A percentile compares a stretch with the other conserved stretches of the same genome.
Conservation (phyloP, 1,284 basidiomycete species). For the Ceratobasidium sp. region DNA sequence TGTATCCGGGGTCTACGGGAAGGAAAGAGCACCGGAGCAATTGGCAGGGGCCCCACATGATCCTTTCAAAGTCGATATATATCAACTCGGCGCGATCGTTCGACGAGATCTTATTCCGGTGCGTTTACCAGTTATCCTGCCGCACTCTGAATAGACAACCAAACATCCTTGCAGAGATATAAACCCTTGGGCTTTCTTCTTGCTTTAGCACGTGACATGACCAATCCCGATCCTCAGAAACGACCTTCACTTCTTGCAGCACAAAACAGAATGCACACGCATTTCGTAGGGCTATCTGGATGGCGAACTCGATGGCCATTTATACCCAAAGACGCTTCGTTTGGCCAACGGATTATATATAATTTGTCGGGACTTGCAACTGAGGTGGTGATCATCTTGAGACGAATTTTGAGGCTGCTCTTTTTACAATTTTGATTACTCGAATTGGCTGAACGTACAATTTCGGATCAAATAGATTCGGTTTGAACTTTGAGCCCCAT, state of each 20-base stretch:
- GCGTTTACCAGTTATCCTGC: too few relatives aligned
- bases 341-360: not conserved
- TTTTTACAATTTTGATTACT: too few relatives aligned
- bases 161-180: too few relatives aligned
- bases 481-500: too few relatives aligned
- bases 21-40: slow-evolving; percentile 12
- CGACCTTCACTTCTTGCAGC: not conserved
- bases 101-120: slow-evolving; percentile 19
- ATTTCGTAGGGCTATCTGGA: not conserved
- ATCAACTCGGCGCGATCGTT: slow-evolving; percentile 10
- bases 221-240: not conserved
- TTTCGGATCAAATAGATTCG: too few relatives aligned
- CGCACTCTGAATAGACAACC: too few relatives aligned
- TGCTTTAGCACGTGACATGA: not conserved
- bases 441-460: too few relatives aligned
- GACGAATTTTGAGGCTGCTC: too few relatives aligned
- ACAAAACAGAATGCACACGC: not conserved
- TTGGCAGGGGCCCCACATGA: not conserved
- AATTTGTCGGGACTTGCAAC: not conserved
- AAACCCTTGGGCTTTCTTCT: not conserved
- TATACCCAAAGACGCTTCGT: not conserved
- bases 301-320: not conserved
- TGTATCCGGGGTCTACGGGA: not conserved
- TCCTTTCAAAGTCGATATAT: slow-evolving; percentile 17
- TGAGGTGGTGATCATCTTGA: not conserved